Evolutionary conservation across 179 eudicot species (phyloP), one percentile per base, ranked within the genome.

Genomic region (Silene vulgaris): DNA sequence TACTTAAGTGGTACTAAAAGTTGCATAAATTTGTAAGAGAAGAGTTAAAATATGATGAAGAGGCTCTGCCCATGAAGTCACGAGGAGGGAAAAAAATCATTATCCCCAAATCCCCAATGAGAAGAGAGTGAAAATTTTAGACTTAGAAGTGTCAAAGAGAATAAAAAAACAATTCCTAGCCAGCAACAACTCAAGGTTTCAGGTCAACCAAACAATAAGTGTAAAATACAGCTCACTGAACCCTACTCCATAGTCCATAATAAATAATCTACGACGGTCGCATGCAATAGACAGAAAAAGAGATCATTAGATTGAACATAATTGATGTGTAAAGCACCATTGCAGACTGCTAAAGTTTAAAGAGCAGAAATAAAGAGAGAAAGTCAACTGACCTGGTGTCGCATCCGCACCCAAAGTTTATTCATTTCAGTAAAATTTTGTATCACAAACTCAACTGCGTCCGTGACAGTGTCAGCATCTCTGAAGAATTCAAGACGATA

Each of bases 361-460:
- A 17, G 28, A 48, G 5, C 62, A 35, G 0, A 63, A 61, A 72
- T 40, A 26, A 65, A 67, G 65, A 75, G 16, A 26, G 4, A 3
- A 13, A 13, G 66, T 57, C 8, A 74, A 83, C 91, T 67, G 74
- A 95, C 99, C 96, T 95, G 97, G 82, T 83, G 88, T 72, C 87
- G 97, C 97, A 95, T 90, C 79, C 99, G 92, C 77, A 95, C 99
- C 99, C 99, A 95, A 29, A 95, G 95, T 73, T 95, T 95, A 78
- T 95, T 95, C 99, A 95, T 95, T 81, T 95, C 99, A n/a, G 95
- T 89, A 81, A 94, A 92, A 85, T 94, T 94, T 71, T 92, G 98
- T 70, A 94, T 85, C 73, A 95, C 99, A 84, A 95, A 95, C 77
- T 95, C 99, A 73, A 95, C 97, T 52, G 97, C 95, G 66, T 95